These are phyloP conservation scores for Ceratobasidium sp. DNA, from an alignment of 1,284 basidiomycete genomes.

Conservation along the genomic window DNA sequence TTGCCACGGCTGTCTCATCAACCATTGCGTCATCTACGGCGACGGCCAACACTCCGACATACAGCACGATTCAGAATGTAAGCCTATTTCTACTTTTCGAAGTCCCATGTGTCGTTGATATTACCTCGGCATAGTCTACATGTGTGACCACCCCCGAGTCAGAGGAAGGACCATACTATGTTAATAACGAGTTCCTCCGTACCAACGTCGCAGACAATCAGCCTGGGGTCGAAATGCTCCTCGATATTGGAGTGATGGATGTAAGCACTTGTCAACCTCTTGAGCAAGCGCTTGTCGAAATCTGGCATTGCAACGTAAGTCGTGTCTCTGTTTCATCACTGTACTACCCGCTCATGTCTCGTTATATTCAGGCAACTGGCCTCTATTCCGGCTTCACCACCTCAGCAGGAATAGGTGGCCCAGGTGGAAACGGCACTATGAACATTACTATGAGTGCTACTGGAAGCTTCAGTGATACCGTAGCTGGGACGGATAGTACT, in stretches of 20 bases:
- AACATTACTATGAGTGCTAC: no score
- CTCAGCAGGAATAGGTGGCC: slow-evolving; percentile 13
- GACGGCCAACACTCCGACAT: slow-evolving; percentile 3
- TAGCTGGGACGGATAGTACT: not conserved
- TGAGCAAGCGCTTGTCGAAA: slow-evolving; percentile 63
- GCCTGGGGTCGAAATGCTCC: slow-evolving; percentile 61
- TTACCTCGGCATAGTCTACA: slow-evolving; percentile 33
- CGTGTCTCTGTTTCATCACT: slow-evolving; percentile 39
- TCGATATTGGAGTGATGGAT: slow-evolving; percentile 79
- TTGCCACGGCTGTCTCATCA: not conserved
- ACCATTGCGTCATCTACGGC: not conserved
- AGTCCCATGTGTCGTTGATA: no score
- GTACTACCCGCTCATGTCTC: not conserved
- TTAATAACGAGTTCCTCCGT: slow-evolving; percentile 60
- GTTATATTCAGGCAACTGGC: slow-evolving; percentile 49
- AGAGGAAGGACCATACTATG: slow-evolving; percentile 61
- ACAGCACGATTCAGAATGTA: slow-evolving; percentile 8
- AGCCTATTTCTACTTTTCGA: not conserved
- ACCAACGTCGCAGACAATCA: slow-evolving; percentile 64
- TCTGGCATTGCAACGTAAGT: slow-evolving; percentile 62
- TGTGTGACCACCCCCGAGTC: slow-evolving; percentile 54
- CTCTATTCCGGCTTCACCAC: slow-evolving; percentile 59
- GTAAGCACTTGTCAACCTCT: slow-evolving; percentile 68
- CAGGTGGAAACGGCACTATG: not conserved
- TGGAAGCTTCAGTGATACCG: no score